Percentiles rank a stretch among this genome's conserved stretches.
phyloP scores from a whole-genome alignment of 352 stramenopile species.

The Phytophthora idaei region DNA sequence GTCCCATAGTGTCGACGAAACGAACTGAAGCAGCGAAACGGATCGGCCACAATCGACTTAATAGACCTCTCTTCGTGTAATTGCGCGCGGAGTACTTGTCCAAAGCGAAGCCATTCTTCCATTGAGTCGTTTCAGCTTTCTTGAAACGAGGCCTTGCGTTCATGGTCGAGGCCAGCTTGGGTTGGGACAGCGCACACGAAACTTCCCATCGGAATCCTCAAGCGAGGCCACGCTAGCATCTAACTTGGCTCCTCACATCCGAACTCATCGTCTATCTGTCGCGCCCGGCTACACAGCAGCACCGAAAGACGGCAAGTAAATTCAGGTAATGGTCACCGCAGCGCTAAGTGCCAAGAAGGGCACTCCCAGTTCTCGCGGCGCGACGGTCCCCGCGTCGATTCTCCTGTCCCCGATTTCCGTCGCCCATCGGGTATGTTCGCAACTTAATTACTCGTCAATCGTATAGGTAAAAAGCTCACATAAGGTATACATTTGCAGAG shows the following conservation, averaged over 20 bases:
- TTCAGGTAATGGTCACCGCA: constrained; percentile 32
- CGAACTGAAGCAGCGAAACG: constrained; percentile 37
- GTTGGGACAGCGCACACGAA: constrained; percentile 35
- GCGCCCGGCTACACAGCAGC: constrained; percentile 7
- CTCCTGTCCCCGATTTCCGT: constrained; percentile 62
- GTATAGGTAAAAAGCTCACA: constrained; percentile 16
- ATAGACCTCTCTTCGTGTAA: not conserved
- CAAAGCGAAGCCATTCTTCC: constrained; percentile 9
- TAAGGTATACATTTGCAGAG: constrained; percentile 16
- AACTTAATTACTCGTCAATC: not conserved
- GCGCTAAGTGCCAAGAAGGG: constrained; percentile 36
- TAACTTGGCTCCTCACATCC: constrained; percentile 28
- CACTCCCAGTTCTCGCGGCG: constrained; percentile 25
- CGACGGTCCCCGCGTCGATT: constrained; percentile 25
- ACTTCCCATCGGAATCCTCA: constrained; percentile 43
- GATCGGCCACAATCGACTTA: constrained; percentile 23
- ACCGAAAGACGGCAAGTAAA: constrained; percentile 22
- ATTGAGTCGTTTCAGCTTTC: constrained; percentile 39
- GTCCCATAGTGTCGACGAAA: constrained; percentile 29
- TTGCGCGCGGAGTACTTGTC: constrained; percentile 7
- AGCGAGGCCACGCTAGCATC: constrained; percentile 5
- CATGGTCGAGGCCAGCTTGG: constrained; percentile 21
- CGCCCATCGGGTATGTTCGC: constrained; percentile 45
- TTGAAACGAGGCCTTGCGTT: constrained; percentile 35
- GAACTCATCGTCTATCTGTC: constrained; percentile 41